These are phyloP conservation scores for Cymbidium sinense DNA, from an alignment of 106 monocot genomes.

Conservation along the genomic window DNA sequence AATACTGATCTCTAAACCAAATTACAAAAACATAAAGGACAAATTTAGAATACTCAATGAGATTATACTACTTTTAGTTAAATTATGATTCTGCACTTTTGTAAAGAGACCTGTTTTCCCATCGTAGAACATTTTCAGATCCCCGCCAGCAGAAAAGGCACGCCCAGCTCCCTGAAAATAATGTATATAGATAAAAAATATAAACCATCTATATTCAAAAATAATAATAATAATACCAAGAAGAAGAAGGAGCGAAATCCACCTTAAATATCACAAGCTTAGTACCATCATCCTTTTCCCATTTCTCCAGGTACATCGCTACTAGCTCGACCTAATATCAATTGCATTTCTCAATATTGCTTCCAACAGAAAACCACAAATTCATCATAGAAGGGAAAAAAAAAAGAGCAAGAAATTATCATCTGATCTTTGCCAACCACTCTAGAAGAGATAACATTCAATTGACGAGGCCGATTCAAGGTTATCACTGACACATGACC, in stretches of 20 bases:
- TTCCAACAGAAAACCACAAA: not conserved
- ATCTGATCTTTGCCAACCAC: conserved; percentile 33
- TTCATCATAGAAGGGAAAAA: not conserved
- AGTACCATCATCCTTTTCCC: conserved; percentile 62
- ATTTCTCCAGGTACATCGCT: conserved; percentile 54
- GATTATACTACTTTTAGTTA: not conserved
- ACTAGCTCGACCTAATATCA: conserved; percentile 52
- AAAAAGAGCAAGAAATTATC: not conserved
- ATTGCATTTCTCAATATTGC: not conserved
- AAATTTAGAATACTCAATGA: not conserved
- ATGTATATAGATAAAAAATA: not conserved
- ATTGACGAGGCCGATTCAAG: conserved; percentile 76
- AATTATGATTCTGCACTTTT: not conserved
- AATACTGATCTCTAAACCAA: not conserved
- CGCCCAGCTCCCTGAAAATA: conserved; percentile 60
- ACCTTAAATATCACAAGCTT: conserved; percentile 66
- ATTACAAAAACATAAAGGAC: not conserved
- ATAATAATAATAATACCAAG: not conserved
- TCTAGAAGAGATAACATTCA: conserved; percentile 70
- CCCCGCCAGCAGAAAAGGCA: conserved; percentile 87
- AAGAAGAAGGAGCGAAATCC: no score
- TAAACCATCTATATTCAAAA: conserved; percentile 3
- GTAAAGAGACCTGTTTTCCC: conserved; percentile 45
- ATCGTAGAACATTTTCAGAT: conserved; percentile 89
- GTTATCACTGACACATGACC: conserved; percentile 55